A percentile compares a stretch with the other conserved stretches of the same genome.
These are phyloP conservation scores for Yamadazyma pseudoaaseri DNA, from an alignment of 1,139 yeast species.

Conservation along the genomic window DNA sequence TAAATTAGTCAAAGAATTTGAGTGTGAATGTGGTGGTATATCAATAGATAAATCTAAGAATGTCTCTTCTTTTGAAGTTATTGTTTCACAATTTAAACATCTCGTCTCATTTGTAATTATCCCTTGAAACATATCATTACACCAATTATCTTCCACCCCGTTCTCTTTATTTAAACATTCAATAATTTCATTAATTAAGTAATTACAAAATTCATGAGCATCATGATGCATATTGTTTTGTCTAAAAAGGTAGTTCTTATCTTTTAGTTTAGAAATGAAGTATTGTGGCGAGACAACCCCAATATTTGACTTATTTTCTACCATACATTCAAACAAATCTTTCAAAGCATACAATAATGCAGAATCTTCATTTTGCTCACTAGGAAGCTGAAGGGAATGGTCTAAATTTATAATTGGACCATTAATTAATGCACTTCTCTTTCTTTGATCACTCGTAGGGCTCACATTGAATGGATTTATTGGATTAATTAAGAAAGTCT, in stretches of 20 bases:
- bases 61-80: constrained; percentile 79
- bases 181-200: constrained; percentile 75
- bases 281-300: constrained; percentile 86
- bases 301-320: constrained; percentile 63
- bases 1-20: constrained; percentile 66
- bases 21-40: constrained; percentile 66
- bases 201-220: constrained; percentile 94
- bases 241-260: constrained; percentile 79
- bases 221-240: constrained; percentile 93
- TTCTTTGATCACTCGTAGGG: constrained; percentile 73
- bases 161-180: constrained; percentile 57
- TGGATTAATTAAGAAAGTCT: constrained; percentile 31
- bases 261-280: constrained; percentile 72
- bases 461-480: constrained; percentile 45
- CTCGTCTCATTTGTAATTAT: constrained; percentile 81
- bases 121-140: constrained; percentile 82
- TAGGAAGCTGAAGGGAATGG: constrained; percentile 47
- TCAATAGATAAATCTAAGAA: constrained; percentile 87
- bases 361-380: constrained; percentile 47
- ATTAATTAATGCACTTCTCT: constrained; percentile 70
- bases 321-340: constrained; percentile 82
- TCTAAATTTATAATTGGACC: constrained; percentile 89
- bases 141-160: constrained; percentile 44
- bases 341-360: constrained; percentile 72
- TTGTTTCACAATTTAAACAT: constrained; percentile 87